phyloP scores from a whole-genome alignment of 139 green algal genomes.

The Picochlorum sp. region DNA sequence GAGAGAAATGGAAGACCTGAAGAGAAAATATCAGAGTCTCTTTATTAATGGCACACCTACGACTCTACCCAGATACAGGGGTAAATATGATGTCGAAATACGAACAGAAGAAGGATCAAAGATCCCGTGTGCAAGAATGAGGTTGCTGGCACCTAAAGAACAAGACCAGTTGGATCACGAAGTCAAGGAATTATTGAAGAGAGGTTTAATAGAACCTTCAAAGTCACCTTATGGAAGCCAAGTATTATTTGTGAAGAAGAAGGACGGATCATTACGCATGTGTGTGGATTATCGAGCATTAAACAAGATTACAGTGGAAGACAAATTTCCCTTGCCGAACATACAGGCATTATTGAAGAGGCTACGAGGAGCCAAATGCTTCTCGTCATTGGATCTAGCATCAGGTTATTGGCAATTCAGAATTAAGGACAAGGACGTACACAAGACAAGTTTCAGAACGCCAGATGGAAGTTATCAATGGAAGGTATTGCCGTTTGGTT shows the following conservation, averaged over 20 bases:
- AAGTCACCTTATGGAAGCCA: constrained; percentile 38
- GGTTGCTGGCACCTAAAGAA: constrained; percentile 34
- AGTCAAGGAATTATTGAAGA: constrained; percentile 35
- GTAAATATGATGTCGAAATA: constrained; percentile 15
- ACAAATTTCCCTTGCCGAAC: constrained; percentile 43
- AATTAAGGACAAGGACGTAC: constrained; percentile 19
- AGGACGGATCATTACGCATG: constrained; percentile 38
- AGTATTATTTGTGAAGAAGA: constrained; percentile 48
- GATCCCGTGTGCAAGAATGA: constrained; percentile 23
- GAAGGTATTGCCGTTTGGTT: constrained; percentile 28
- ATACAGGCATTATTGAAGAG: constrained; percentile 38
- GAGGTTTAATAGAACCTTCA: constrained; percentile 41
- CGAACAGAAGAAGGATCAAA: constrained; percentile 9
- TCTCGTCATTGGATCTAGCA: constrained; percentile 36
- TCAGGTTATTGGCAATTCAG: constrained; percentile 29
- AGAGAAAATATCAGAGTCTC: too few relatives aligned
- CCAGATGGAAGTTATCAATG: constrained; percentile 27
- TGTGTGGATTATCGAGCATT: constrained; percentile 46
- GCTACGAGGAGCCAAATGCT: constrained; percentile 29
- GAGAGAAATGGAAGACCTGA: too few relatives aligned
- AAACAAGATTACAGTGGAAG: constrained; percentile 39
- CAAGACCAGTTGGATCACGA: constrained; percentile 35
- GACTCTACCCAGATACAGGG: too few relatives aligned
- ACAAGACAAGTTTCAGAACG: constrained; percentile 34
- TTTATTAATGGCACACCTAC: too few relatives aligned